phyloP scores from a whole-genome alignment of 2,329 filamentous ascomycete species.

The Botrytis paeoniae region DNA sequence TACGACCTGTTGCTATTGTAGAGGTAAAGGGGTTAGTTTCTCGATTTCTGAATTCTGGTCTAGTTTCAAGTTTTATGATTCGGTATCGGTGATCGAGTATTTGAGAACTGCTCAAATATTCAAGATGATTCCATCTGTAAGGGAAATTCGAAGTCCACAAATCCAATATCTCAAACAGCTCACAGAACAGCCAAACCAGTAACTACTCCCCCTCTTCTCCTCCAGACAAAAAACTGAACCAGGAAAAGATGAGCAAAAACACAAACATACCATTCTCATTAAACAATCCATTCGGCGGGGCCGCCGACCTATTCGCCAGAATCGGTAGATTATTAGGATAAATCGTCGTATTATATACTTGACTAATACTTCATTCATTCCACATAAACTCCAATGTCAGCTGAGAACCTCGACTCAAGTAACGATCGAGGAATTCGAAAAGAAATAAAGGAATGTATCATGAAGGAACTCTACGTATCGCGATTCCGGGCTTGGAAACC shows the following conservation, averaged over 20 bases:
- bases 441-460: too few species aligned
- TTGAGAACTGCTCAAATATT: too few species aligned
- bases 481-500: background rate
- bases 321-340: conserved; percentile 2
- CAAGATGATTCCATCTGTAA: too few species aligned
- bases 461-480: background rate
- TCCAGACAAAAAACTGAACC: too few species aligned
- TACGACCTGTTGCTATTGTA: background rate
- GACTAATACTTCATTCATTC: conserved; percentile 28
- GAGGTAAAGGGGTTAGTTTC: background rate
- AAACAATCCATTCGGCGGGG: background rate
- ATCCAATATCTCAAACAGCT: too few species aligned
- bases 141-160: too few species aligned
- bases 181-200: background rate
- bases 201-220: too few species aligned
- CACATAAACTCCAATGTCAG: too few species aligned
- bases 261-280: background rate
- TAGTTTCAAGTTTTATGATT: too few species aligned
- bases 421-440: too few species aligned
- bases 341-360: background rate
- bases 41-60: background rate
- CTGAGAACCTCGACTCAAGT: too few species aligned
- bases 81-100: background rate
- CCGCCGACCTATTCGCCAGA: background rate
- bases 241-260: background rate